Evolutionary conservation across 2,329 filamentous ascomycete genomes (phyloP), one percentile per base, ranked within the genome.

Genomic region (Sporothrix luriei): DNA sequence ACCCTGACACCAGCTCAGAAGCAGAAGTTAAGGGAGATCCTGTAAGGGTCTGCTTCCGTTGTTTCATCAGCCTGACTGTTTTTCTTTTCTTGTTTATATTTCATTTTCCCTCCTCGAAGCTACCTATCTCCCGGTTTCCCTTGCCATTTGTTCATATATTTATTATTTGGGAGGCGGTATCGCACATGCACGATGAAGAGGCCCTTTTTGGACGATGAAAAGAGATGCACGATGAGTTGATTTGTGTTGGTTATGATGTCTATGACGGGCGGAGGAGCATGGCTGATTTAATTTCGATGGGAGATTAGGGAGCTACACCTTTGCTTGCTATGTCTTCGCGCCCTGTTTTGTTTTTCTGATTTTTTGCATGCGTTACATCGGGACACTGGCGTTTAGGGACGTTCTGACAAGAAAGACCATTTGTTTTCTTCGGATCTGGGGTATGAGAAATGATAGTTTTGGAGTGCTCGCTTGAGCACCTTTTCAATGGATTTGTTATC

Each of bases 1-100:
- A 89, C 81, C 52, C 80, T 99, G 79, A 94, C 92, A 4, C 70
- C 85, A 9, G 82, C 85, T 4, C 94, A 98, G 82, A 98, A 97
- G 84, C 82, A 88, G 73, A 85, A 90, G 77, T 80, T 99, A 73
- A 91, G 86, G 80, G 90, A 94, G 75, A 91, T 97, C 75, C 82
- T 99, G 74, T 89, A 78, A 81, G 26, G 49, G 40, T 43, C 40
- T 43, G 2, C 9, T 10, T 29, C 29, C 3, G 29, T 29, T 21
- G 26, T 66, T 26, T 26, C 14, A 52, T 24, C 10, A 52, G 21
- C 33, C 7, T 21, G 13, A n/a, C n/a, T n/a, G n/a, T n/a, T n/a
- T n/a, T 26, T 54, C n/a, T 40, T 51, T 26, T n/a, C 49, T 38
- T 54, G 13, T 19, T 54, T 29, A 29, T 5, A 29, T 65, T 66